Conservation (phyloP, 208 protist species). For the Trypanosoma platydactyli region DNA sequence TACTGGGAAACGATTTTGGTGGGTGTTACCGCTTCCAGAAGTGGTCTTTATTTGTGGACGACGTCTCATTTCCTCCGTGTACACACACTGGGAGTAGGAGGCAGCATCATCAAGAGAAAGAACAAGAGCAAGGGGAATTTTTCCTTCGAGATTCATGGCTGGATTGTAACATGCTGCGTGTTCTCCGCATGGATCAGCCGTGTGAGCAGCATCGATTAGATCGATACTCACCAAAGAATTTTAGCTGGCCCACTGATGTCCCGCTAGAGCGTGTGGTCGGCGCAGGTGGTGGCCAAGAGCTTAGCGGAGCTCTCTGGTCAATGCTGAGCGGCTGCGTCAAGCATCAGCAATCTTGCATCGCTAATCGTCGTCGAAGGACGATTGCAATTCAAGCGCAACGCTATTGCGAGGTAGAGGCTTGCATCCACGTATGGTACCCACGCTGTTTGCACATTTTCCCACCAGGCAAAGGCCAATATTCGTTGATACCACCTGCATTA, state of each 20-base stretch:
- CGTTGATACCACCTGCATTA: constrained; percentile 17
- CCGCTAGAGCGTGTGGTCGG: background rate
- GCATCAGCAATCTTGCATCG: background rate
- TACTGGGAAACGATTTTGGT: constrained; percentile 39
- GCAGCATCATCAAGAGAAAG: background rate
- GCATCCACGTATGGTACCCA: constrained; percentile 26
- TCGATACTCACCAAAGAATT: constrained; percentile 20
- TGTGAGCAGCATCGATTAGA: background rate
- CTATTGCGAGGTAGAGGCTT: constrained; percentile 7
- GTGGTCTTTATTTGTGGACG: constrained; percentile 25
- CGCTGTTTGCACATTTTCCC: constrained; percentile 5
- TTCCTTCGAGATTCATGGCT: constrained; percentile 24
- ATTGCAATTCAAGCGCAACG: constrained; percentile 22
- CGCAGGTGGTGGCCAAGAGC: background rate
- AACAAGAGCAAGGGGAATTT: background rate
- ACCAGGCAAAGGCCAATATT: background rate
- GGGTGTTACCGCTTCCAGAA: constrained; percentile 39
- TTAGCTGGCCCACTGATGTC: constrained; percentile 14
- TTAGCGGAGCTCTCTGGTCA: constrained; percentile 8
- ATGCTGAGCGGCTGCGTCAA: constrained; percentile 8
- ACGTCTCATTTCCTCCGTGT: constrained; percentile 13
- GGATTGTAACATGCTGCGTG: constrained; percentile 11
- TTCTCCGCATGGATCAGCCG: background rate
- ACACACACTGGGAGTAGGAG: background rate
- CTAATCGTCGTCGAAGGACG: constrained; percentile 8